phyloP scores from a whole-genome alignment of 331 rosid genomes.

The Quercus phellos region DNA sequence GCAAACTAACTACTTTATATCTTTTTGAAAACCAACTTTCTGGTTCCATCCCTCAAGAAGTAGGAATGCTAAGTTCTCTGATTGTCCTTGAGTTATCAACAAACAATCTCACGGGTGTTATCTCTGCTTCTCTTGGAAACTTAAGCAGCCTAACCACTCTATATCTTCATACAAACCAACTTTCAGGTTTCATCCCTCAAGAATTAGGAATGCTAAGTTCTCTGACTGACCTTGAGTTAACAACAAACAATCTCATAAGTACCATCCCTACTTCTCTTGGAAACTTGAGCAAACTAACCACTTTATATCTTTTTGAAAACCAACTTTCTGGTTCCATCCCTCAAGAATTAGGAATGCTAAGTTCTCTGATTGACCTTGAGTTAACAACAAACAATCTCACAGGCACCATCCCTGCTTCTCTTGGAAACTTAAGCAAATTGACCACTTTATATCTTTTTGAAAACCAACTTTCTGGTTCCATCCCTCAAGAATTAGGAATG shows the following conservation, averaged over 20 bases:
- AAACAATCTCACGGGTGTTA: rapidly evolving
- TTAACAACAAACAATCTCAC: rapidly evolving
- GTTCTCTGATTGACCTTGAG: too few relatives aligned
- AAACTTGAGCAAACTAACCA: too few relatives aligned
- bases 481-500: too few relatives aligned
- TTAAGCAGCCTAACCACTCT: rapidly evolving
- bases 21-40: background rate
- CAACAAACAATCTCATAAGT: rapidly evolving
- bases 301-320: rapidly evolving
- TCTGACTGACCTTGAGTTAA: too few relatives aligned
- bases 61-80: background rate
- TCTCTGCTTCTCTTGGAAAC: too few relatives aligned
- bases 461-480: too few relatives aligned
- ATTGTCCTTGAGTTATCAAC: rapidly evolving
- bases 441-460: rapidly evolving
- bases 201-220: too few relatives aligned
- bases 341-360: too few relatives aligned
- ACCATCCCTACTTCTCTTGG: too few relatives aligned
- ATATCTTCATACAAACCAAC: rapidly evolving
- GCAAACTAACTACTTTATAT: background rate
- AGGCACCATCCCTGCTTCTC: rapidly evolving
- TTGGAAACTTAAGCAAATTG: too few relatives aligned
- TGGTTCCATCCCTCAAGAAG: conserved; percentile 7
- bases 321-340: too few relatives aligned
- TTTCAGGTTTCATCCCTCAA: too few relatives aligned